Evolutionary conservation across 768 basidiomycete species (phyloP).

Genomic region (Pleurotus djamor): DNA sequence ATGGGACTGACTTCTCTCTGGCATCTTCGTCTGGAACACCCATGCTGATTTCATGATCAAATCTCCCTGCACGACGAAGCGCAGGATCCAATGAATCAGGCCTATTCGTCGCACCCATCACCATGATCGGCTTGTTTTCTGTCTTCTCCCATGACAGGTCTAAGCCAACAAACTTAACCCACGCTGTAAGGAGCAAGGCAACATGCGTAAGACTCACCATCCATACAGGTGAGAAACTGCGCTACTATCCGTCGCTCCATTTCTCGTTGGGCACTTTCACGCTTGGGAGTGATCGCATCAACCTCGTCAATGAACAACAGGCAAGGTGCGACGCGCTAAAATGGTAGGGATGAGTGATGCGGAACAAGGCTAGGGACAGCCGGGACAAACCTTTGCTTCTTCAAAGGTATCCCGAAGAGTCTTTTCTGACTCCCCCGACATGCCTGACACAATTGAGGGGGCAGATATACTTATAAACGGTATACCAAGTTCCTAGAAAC

Average conservation of each 20-base stretch:
- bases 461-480: slow-evolving; percentile 96
- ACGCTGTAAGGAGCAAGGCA: no score
- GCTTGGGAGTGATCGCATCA: slow-evolving; percentile 95
- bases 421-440: slow-evolving; percentile 99
- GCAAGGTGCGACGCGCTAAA: slow-evolving; percentile 90
- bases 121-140: slow-evolving; percentile 88
- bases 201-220: no score
- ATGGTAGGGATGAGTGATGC: no score
- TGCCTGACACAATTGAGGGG: slow-evolving; percentile 93
- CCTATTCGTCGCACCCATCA: slow-evolving; percentile 95
- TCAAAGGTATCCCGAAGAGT: slow-evolving; percentile 95
- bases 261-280: slow-evolving; percentile 96
- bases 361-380: no score
- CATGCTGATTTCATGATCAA: slow-evolving; percentile 98
- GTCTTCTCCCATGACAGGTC: slow-evolving; percentile 96
- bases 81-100: slow-evolving; percentile 95
- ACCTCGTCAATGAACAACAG: slow-evolving; percentile 97
- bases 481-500: slow-evolving; percentile 76
- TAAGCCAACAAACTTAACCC: slow-evolving; percentile 33
- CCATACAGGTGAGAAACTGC: slow-evolving; percentile 98
- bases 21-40: slow-evolving; percentile 93
- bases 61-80: slow-evolving; percentile 88
- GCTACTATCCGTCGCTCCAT: slow-evolving; percentile 99
- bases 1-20: slow-evolving; percentile 73
- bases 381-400: slow-evolving; percentile 95